A percentile compares a stretch with the other conserved stretches of the same genome.
Evolutionary conservation across 306 rosid species (phyloP).

Genomic region (Abrus pulchellus): DNA sequence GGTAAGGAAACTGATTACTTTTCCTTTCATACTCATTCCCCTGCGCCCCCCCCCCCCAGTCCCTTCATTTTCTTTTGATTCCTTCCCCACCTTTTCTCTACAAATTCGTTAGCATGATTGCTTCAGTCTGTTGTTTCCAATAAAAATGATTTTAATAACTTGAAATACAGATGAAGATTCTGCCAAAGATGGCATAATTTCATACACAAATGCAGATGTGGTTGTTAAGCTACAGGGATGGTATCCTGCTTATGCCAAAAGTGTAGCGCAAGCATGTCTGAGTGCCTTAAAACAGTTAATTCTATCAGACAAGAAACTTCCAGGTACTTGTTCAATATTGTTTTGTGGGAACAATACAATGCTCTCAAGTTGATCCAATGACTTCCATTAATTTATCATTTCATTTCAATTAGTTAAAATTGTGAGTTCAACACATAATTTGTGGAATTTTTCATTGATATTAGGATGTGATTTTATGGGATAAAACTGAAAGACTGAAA

Average conservation of each 20-base stretch:
- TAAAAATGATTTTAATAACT: slow-evolving; percentile 30
- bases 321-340: slow-evolving; percentile 61
- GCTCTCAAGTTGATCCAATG: slow-evolving; percentile 32
- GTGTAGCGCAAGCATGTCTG: slow-evolving; percentile 83
- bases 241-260: slow-evolving; percentile 78
- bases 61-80: slow-evolving; percentile 14
- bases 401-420: slow-evolving; percentile 25
- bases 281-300: slow-evolving; percentile 89
- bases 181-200: slow-evolving; percentile 69
- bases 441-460: slow-evolving; percentile 13
- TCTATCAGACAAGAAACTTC: slow-evolving; percentile 82
- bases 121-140: slow-evolving; percentile 33
- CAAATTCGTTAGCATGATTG: slow-evolving; percentile 27
- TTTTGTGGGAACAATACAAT: neutral
- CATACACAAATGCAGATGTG: slow-evolving; percentile 83
- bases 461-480: slow-evolving; percentile 5
- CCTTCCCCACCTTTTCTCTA: slow-evolving; percentile 9
- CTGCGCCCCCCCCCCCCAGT: too few relatives aligned
- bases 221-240: slow-evolving; percentile 90
- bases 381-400: slow-evolving; percentile 25
- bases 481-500: slow-evolving; percentile 16
- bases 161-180: slow-evolving; percentile 81
- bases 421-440: neutral
- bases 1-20: neutral
- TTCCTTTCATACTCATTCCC: neutral